Base-by-base conservation (phyloP, 495 filamentous ascomycete species). In the Annulohypoxylon moriforme region DNA sequence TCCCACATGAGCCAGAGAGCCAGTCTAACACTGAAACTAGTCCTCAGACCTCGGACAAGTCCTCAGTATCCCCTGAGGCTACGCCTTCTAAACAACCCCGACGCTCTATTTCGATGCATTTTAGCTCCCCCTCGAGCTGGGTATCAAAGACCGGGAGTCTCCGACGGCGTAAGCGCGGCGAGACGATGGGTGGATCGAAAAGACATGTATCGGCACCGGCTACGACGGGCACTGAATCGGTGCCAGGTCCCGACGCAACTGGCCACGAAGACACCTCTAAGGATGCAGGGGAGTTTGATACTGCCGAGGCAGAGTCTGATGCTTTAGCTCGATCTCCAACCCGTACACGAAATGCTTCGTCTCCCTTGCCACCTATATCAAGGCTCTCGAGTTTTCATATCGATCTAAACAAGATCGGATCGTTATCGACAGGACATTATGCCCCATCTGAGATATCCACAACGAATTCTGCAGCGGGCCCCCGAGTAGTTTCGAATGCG, bases 341-440 rank as follows among this genome's bases (percentile, higher is more conserved):
- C n/a, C 78, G 82, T 60, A 84, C 78, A 64, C 76, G 84, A 57
- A 86, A 84, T 52, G 73, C 79, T 5, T 87, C 88, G 14, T 87
- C 88, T 36, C 87, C 88, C 49, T 73, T 89, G 7, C 87, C 85
- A 14, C 86, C 87, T 7, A 72, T 89, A 10, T 85, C 83, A 49
- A 83, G 87, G 11, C 78, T 88, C 13, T 89, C 88, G 10, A 85
- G 81, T 71, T 89, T 89, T 64, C 85, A 87, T 67, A 74, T 89
- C 34, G 86, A 89, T 60, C 76, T 85, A 29, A 79, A 82, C 18
- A 83, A 82, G 47, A 69, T 84, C 60, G 76, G 81, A 74, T 76
- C 81, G 16, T 80, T 81, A 18, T 78, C 81, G 11, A 38, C 71
- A 60, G 73, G 40, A 1, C 60, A 67, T 24, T 65, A 78, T 64